Evolutionary conservation across 805 yeast genomes (phyloP).

Genomic region (Alloascoidea africana): DNA sequence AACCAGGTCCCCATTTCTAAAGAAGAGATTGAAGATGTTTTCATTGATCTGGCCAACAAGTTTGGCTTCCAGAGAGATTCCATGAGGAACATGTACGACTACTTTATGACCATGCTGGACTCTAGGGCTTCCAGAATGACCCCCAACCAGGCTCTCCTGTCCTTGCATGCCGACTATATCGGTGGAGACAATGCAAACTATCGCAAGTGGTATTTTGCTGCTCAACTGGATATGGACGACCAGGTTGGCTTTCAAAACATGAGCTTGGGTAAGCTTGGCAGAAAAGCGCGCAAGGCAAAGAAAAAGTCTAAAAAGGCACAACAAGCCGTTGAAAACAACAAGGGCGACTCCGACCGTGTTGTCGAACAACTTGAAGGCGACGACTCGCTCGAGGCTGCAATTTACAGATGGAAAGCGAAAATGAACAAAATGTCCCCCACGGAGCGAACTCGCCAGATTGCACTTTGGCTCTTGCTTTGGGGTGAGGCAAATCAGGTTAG

Average conservation of each 20-base stretch:
- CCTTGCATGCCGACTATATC: slow-evolving; percentile 61
- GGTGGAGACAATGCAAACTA: slow-evolving; percentile 59
- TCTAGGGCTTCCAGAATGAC: slow-evolving; percentile 56
- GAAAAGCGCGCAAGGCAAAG: slow-evolving; percentile 8
- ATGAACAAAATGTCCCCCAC: slow-evolving; percentile 34
- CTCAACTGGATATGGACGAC: slow-evolving; percentile 49
- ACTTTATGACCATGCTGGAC: slow-evolving; percentile 43
- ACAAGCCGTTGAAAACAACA: slow-evolving; percentile 5
- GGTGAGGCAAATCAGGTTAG: slow-evolving; percentile 81
- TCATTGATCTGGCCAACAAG: slow-evolving; percentile 33
- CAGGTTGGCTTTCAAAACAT: slow-evolving; percentile 9
- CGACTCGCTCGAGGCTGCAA: slow-evolving; percentile 40
- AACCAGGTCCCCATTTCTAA: slow-evolving; percentile 26
- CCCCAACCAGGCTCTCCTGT: slow-evolving; percentile 35
- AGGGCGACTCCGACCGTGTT: slow-evolving; percentile 21
- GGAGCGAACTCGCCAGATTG: slow-evolving; percentile 47
- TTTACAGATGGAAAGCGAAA: slow-evolving; percentile 22
- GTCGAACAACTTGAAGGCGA: slow-evolving; percentile 34
- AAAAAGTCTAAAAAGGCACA: slow-evolving; percentile 2
- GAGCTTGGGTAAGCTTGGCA: slow-evolving; percentile 7
- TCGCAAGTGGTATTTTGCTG: slow-evolving; percentile 66
- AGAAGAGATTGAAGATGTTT: slow-evolving; percentile 39
- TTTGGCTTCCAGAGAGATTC: slow-evolving; percentile 63
- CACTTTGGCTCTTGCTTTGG: slow-evolving; percentile 67
- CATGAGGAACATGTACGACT: slow-evolving; percentile 52